phyloP scores from a whole-genome alignment of 495 filamentous ascomycete genomes.

The Daldinia vernicosa region DNA sequence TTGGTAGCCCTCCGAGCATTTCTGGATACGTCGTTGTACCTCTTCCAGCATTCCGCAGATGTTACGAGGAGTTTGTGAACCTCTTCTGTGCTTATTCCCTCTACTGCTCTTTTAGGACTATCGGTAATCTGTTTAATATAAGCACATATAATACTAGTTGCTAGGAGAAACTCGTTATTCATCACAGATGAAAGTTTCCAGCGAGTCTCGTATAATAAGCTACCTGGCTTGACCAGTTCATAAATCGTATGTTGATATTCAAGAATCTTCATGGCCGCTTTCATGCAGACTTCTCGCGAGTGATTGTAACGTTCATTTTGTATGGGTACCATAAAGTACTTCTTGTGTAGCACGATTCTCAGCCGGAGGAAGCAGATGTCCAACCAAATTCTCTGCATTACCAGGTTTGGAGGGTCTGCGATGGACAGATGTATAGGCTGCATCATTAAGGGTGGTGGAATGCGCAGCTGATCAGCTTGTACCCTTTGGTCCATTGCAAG shows the following conservation, averaged over 20 bases:
- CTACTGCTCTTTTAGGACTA: conserved; percentile 14
- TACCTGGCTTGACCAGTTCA: conserved; percentile 46
- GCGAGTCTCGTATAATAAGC: conserved; percentile 45
- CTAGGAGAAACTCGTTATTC: conserved; percentile 50
- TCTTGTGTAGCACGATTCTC: conserved; percentile 47
- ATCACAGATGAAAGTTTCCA: conserved; percentile 50
- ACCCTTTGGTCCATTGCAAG: conserved; percentile 50
- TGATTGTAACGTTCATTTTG: conserved; percentile 40
- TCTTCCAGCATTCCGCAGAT: conserved; percentile 35
- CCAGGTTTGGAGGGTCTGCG: conserved; percentile 46
- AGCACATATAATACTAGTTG: conserved; percentile 51
- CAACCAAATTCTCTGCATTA: conserved; percentile 48
- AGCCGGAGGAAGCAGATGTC: conserved; percentile 43
- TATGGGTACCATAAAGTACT: conserved; percentile 42
- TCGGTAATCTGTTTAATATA: conserved; percentile 40
- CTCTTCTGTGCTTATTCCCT: conserved; percentile 17
- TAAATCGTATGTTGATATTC: conserved; percentile 49
- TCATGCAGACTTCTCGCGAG: conserved; percentile 45
- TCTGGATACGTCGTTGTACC: conserved; percentile 28
- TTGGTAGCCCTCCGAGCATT: conserved; percentile 36
- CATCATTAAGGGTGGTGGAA: conserved; percentile 47
- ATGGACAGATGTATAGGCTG: conserved; percentile 49
- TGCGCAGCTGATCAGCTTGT: conserved; percentile 37
- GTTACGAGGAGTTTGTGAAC: conserved; percentile 27
- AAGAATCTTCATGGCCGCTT: conserved; percentile 47